Base-by-base conservation (phyloP, 225 moss, liverwort and hornwort genomes). In the Polytrichum commune region DNA sequence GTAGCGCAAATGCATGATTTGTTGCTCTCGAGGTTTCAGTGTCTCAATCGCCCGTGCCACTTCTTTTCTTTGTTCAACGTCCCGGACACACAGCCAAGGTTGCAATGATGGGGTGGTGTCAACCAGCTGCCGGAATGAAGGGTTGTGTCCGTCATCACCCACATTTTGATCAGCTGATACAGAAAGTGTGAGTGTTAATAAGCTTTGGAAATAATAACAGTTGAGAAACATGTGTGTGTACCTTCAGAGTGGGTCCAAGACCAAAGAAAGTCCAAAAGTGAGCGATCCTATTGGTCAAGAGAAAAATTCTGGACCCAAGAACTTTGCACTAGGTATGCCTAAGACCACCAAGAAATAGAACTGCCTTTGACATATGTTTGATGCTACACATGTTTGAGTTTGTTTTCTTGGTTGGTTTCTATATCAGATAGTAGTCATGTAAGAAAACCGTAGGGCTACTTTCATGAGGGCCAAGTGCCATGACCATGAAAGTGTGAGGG, bases 21-120 rank as follows among this genome's bases (percentile, higher is more conserved):
- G 77, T 70, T 88, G 88, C 73, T 98, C 92, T 5, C 92, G 92
- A 38, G 86, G 66, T 58, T 85, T 90, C 53, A 98, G 81, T 62
- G 78, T 84, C 18, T 81, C 64, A 26, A 98, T 84, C 18, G 83
- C 91, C 64, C 82, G 79, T 29, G 70, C 76, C 67, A 98, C 88
- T 76, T 92, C 92, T 29, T 55, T 56, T 46, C 83, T 90, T 76
- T 86, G 77, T 73, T 95, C 92, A 55, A 76, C 73, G 57, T 98
- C 90, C 60, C 91, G 85, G 22, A 91, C 74, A 66, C 80, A 79
- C 81, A 81, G 73, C 86, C 86, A 84, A 53, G 84, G 81, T 60
- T 81, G 74, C 69, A 76, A 76, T 5, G 79, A 53, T 6, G 73
- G 69, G 18, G 82, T 70, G 63, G 27, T 68, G 55, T 85, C 88